Evolutionary conservation across 2,329 filamentous ascomycete species (phyloP), one percentile per base, ranked within the genome.

Genomic region (Talaromyces piceae): DNA sequence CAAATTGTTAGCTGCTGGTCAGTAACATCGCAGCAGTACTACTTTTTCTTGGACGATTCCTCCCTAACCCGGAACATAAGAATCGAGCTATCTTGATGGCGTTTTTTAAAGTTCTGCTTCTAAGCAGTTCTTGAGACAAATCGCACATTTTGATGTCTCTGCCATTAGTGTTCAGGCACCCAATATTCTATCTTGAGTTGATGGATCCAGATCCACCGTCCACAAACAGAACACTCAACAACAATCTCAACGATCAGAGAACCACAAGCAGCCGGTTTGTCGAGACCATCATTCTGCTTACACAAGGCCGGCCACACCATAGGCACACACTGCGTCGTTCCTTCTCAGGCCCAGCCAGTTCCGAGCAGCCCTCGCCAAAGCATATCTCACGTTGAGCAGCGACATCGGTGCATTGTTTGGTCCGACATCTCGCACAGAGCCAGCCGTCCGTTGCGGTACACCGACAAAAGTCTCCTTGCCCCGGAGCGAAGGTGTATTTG

Each of bases 321-420:
- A 66, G 54, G 53, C 63, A 66, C 18, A 66, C 59, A 28, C 61
- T 57, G n/a, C 62, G 51, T 26, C 58, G 50, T 22, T 63, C 61
- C 26, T 57, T 57, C 33, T 59, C 60, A n/a, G 51, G 41, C 3
- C 60, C 61, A 5, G 58, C 51, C 5, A 49, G 30, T 28, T 50
- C 53, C 13, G 37, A 13, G 27, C 63, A 66, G 13, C 54, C 58
- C 39, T 61, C 51, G 16, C 62, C 63, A 39, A 59, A 56, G 43
- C 63, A 66, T 13, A 27, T 22, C 25, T 46, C 33, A n/a, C 54
- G 48, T 16, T 51, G 49, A 18, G 49, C 41, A 13, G 54, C 52
- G 12, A 59, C 59, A 45, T 61, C 55, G 28, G 41, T 49, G 33
- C 62, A 62, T 49, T 66, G 63, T 8, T 51, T 47, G 37, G 58